Conservation (phyloP, 2,329 filamentous ascomycete species). For the Neofusicoccum umdonicola region DNA sequence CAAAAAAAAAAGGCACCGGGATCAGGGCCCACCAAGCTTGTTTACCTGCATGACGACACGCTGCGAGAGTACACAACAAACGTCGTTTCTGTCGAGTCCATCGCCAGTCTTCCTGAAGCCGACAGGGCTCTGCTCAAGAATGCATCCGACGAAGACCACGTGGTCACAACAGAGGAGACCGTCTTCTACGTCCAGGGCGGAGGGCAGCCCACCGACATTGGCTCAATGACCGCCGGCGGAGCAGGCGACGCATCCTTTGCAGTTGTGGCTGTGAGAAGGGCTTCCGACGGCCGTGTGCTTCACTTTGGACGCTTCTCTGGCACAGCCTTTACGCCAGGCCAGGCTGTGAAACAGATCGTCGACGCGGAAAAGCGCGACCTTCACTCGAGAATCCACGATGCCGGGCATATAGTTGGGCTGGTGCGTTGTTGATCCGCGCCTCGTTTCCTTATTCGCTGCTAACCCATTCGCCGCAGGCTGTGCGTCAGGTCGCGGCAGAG, state of each 20-base stretch:
- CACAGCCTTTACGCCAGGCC: constrained; percentile 41
- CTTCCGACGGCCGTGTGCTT: constrained; percentile 56
- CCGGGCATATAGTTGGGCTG: constrained; percentile 68
- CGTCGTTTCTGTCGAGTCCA: constrained; percentile 49
- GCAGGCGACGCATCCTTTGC: constrained; percentile 41
- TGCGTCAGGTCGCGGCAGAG: constrained; percentile 6
- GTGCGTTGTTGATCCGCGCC: constrained; percentile 58
- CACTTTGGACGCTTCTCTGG: constrained; percentile 61
- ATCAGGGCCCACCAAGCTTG: background rate
- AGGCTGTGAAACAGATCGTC: constrained; percentile 56
- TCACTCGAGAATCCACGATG: constrained; percentile 69
- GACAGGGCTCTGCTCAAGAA: constrained; percentile 61
- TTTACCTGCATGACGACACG: constrained; percentile 42
- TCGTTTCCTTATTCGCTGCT: background rate
- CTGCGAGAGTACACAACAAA: constrained; percentile 45
- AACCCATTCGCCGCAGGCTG: background rate
- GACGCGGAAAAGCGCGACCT: constrained; percentile 60
- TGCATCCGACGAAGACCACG: constrained; percentile 49
- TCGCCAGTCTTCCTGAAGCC: constrained; percentile 50
- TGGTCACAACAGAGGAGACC: constrained; percentile 63
- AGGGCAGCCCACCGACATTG: constrained; percentile 68
- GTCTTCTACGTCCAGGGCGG: constrained; percentile 75
- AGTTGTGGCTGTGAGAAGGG: constrained; percentile 58
- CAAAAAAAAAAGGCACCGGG: background rate
- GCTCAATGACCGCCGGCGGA: constrained; percentile 47